phyloP scores from a whole-genome alignment of 805 yeast genomes.

The Lipomyces lipofer region DNA sequence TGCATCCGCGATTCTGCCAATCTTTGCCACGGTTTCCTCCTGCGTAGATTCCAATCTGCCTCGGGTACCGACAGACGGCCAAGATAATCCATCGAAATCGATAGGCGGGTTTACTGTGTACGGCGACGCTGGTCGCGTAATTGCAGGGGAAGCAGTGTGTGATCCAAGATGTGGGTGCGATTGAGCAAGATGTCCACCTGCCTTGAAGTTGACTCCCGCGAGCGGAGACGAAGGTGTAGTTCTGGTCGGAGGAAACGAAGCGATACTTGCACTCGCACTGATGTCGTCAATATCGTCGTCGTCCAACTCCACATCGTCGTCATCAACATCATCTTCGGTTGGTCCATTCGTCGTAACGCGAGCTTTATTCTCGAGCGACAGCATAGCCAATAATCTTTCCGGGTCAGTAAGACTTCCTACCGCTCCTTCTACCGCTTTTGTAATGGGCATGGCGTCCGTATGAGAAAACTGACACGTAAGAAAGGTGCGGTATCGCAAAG shows the following conservation, averaged over 20 bases:
- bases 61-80: constrained; percentile 91
- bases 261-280: constrained; percentile 4
- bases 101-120: constrained; percentile 82
- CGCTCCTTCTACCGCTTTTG: constrained; percentile 1
- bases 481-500: no score
- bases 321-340: constrained; percentile 19
- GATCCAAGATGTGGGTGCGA: constrained; percentile 19
- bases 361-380: constrained; percentile 13
- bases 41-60: constrained; percentile 66
- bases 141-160: constrained; percentile 50
- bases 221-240: constrained; percentile 5
- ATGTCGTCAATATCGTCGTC: constrained; percentile 13
- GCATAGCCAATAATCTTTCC: constrained; percentile 19
- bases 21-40: constrained; percentile 66
- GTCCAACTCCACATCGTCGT: constrained; percentile 8
- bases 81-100: constrained; percentile 86
- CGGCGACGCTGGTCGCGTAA: constrained; percentile 78
- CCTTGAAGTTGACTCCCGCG: not conserved
- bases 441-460: constrained; percentile 15
- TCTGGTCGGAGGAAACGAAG: constrained; percentile 8
- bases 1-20: constrained; percentile 77
- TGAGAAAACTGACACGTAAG: no score
- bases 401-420: constrained; percentile 14
- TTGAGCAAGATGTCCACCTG: constrained; percentile 11
- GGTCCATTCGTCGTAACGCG: constrained; percentile 17